phyloP scores from a whole-genome alignment of 306 rosid genomes.

The Cicer cuneatum region DNA sequence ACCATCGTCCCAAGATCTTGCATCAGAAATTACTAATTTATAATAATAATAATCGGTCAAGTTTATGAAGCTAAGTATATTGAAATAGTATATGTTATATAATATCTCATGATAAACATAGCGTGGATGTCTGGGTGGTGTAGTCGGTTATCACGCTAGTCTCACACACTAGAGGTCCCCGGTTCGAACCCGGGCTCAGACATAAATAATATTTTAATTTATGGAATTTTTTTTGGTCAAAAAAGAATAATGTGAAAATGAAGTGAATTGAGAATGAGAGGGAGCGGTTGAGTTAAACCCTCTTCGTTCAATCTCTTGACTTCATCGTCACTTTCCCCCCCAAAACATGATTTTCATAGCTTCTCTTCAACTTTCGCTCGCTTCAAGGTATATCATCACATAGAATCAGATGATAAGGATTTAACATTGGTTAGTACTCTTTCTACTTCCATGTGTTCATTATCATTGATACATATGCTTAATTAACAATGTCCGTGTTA shows the following conservation, averaged over 20 bases:
- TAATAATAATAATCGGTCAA: too few species aligned
- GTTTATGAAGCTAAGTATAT: too few species aligned
- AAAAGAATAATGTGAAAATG: too few species aligned
- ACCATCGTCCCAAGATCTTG: background rate
- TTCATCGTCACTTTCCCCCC: constrained; percentile 1
- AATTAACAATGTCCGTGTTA: constrained; percentile 4
- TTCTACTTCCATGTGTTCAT: constrained; percentile 4
- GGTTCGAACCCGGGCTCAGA: constrained; percentile 75
- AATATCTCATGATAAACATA: accelerated
- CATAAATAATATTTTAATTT: background rate
- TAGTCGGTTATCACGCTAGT: constrained; percentile 72
- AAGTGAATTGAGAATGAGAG: too few species aligned
- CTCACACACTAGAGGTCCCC: constrained; percentile 75
- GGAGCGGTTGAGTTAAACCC: constrained; percentile 40
- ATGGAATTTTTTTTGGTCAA: background rate
- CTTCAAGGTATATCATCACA: constrained; percentile 55
- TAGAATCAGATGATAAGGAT: constrained; percentile 40
- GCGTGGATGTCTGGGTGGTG: constrained; percentile 55
- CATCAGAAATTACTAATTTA: background rate
- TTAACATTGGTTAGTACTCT: constrained; percentile 45
- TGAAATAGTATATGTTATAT: background rate
- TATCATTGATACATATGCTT: background rate
- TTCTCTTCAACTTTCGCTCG: constrained; percentile 40
- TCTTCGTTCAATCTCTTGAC: background rate
- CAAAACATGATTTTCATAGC: constrained; percentile 47